Evolutionary conservation across 768 basidiomycete species (phyloP).

Genomic region (Suillus discolor): DNA sequence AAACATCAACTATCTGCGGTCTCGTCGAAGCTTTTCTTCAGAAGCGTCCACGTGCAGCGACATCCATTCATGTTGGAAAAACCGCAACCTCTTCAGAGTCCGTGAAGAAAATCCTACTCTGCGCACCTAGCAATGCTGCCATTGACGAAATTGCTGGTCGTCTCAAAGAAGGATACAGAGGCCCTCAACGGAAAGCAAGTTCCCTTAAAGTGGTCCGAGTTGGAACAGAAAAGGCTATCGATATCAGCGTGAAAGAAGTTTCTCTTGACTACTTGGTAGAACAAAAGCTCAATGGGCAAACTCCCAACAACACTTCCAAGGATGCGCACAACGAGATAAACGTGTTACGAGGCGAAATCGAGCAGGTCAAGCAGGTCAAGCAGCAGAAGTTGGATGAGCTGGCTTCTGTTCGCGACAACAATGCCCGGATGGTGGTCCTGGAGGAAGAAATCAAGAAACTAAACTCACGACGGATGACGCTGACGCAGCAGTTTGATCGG

Average conservation of each 20-base stretch:
- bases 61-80: conserved; percentile 52
- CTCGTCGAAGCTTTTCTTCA: conserved; percentile 85
- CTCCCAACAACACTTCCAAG: conserved; percentile 40
- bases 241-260: conserved; percentile 79
- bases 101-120: conserved; percentile 80
- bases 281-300: conserved; percentile 57
- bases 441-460: conserved; percentile 72
- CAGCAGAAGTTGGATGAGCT: conserved; percentile 66
- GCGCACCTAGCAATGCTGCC: conserved; percentile 97
- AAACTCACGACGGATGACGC: conserved; percentile 59
- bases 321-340: conserved; percentile 63
- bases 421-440: conserved; percentile 52
- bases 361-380: conserved; percentile 61
- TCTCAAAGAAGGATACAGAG: conserved; percentile 75
- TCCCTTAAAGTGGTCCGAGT: conserved; percentile 87
- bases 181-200: conserved; percentile 52
- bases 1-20: conserved; percentile 97
- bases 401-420: conserved; percentile 55
- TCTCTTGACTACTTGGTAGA: conserved; percentile 88
- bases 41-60: conserved; percentile 50
- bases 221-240: conserved; percentile 75
- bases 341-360: conserved; percentile 65
- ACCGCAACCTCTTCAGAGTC: conserved; percentile 42
- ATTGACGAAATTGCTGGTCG: conserved; percentile 95
- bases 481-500: conserved; percentile 73